A percentile compares a stretch with the other conserved stretches of the same genome.
phyloP scores from a whole-genome alignment of 2,329 filamentous ascomycete genomes.

The Corinectria fuckeliana region DNA sequence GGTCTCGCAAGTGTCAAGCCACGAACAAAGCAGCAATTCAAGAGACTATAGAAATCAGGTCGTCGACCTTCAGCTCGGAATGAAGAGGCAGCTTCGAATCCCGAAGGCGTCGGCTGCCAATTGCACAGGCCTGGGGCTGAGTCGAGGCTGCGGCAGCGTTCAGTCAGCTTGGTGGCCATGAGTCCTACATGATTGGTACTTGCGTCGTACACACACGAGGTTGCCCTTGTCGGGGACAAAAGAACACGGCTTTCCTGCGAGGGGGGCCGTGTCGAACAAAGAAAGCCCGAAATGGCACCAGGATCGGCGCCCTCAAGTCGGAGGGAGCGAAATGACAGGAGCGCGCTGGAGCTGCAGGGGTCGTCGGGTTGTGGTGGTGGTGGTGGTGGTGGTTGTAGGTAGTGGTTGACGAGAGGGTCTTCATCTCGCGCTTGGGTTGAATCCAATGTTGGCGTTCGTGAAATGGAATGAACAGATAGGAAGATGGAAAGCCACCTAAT shows the following conservation, averaged over 20 bases:
- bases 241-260: conserved; percentile 7
- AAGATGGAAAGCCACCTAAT: no score
- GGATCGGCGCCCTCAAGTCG: conserved; percentile 3
- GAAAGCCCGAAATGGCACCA: not conserved
- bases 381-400: not conserved
- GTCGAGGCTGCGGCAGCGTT: conserved; percentile 31
- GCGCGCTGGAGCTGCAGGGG: not conserved
- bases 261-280: conserved; percentile 2
- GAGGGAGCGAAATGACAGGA: not conserved
- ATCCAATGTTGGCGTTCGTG: no score
- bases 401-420: not conserved
- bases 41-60: not conserved
- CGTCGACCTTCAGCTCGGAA: not conserved
- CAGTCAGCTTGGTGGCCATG: conserved; percentile 8
- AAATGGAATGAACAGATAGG: no score
- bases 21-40: not conserved
- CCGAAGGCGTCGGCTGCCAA: not conserved
- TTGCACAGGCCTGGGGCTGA: conserved; percentile 36
- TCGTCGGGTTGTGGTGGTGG: not conserved
- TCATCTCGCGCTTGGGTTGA: not conserved
- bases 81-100: not conserved
- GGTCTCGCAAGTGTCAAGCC: not conserved
- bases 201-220: not conserved
- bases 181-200: not conserved
- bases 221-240: not conserved